These are phyloP conservation scores for Gossypium trilobum DNA, from an alignment of 441 rosid genomes.

Conservation along the genomic window DNA sequence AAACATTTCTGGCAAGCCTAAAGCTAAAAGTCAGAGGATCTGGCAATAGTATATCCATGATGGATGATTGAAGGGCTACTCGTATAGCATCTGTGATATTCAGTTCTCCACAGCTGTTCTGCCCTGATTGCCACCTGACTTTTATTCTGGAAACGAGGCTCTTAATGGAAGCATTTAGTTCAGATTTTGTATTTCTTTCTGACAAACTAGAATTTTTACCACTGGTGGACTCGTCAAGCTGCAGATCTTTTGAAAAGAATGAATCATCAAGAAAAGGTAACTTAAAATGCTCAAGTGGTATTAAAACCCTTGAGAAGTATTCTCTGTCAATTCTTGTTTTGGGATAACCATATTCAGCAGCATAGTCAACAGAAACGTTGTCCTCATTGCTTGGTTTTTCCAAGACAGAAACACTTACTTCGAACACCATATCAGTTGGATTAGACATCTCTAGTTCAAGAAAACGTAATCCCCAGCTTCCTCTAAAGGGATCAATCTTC, in stretches of 20 bases:
- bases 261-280: constrained; percentile 86
- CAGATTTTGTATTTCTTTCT: constrained; percentile 79
- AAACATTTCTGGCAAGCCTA: constrained; percentile 47
- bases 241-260: constrained; percentile 61
- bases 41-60: constrained; percentile 88
- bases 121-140: constrained; percentile 88
- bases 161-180: constrained; percentile 70
- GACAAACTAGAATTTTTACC: constrained; percentile 56
- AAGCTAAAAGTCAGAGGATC: constrained; percentile 94
- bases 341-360: constrained; percentile 63
- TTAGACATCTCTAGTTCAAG: constrained; percentile 87
- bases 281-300: constrained; percentile 92
- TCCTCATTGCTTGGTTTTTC: constrained; percentile 48
- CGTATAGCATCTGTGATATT: constrained; percentile 80
- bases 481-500: constrained; percentile 85
- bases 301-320: constrained; percentile 77
- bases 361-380: constrained; percentile 32
- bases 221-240: constrained; percentile 31
- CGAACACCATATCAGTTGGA: constrained; percentile 90
- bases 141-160: constrained; percentile 85
- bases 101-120: constrained; percentile 86
- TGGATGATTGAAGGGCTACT: constrained; percentile 78
- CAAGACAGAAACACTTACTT: constrained; percentile 67
- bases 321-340: constrained; percentile 88
- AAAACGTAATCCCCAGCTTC: constrained; percentile 96